Base-by-base conservation (phyloP, 441 rosid species). In the Aquilaria agallochum region DNA sequence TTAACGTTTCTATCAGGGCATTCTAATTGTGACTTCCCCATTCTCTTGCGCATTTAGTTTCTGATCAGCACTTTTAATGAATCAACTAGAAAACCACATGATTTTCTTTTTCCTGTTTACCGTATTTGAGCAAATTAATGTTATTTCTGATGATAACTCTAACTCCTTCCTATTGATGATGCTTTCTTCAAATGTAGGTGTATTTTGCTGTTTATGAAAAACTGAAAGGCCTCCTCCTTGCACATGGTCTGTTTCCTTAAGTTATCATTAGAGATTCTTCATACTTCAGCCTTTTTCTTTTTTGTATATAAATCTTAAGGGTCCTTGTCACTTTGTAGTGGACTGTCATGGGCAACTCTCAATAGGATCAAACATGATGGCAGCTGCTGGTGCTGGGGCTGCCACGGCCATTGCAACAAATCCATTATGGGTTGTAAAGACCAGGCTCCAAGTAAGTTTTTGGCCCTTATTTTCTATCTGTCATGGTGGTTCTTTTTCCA, bases 341-440 rank as follows among this genome's bases (percentile, higher is more conserved):
- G 82, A 83, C 58, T 61, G 68, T 50, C 56, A 60, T 59, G 54
- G 63, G 52, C 80, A 80, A 59, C 95, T 95, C 50, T 60, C 88
- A 46, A 48, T 89, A 42, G 83, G 99, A 34, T 82, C 83, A 68
- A 88, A 91, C 74, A 79, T 95, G 87, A 56, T 92, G 70, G 98
- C 95, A 67, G 97, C 99, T 66, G 90, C 95, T 20, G 87, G 96
- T 27, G 98, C 99, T 60, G 99, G 99, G 66, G 96, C 87, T 66
- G 84, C 95, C 63, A 95, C 99, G 33, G 74, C 97, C 65, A 71
- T 89, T 62, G 73, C 81, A 40, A 95, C 98, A 51, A 95, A 92
- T 71, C 99, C 99, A 30, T 75, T 95, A 66, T 95, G 99, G 99
- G 99, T 95, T 80, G 98, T 94, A 66, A 94, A 94, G 77, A 94